These are phyloP conservation scores for Ophiostoma sp. DNA, from an alignment of 2,329 filamentous ascomycete species.

Conservation along the genomic window DNA sequence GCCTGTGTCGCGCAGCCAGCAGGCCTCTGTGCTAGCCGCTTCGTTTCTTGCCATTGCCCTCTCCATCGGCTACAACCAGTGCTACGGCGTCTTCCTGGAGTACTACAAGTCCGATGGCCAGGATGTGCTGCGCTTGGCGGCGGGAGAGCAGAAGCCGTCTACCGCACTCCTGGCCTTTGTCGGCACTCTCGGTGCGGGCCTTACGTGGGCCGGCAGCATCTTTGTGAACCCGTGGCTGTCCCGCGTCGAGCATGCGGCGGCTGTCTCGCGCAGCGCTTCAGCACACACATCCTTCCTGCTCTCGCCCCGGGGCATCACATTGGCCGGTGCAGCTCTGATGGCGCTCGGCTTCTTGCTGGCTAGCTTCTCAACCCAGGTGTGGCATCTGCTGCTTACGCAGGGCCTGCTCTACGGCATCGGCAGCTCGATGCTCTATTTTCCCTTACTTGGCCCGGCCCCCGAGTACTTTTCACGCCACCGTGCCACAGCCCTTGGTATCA, in stretches of 20 bases:
- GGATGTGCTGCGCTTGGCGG: slow-evolving; percentile 34
- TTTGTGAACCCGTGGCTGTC: slow-evolving; percentile 45
- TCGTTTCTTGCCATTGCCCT: slow-evolving; percentile 42
- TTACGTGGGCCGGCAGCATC: slow-evolving; percentile 47
- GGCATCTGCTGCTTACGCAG: slow-evolving; percentile 42
- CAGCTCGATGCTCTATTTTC: slow-evolving; percentile 41
- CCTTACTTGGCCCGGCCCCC: slow-evolving; percentile 42
- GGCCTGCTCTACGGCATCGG: slow-evolving; percentile 41
- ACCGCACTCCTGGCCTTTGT: slow-evolving; percentile 45
- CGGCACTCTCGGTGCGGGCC: slow-evolving; percentile 43
- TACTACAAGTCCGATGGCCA: slow-evolving; percentile 42
- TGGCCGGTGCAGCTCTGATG: slow-evolving; percentile 39
- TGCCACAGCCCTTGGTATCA: slow-evolving; percentile 43
- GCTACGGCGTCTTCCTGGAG: slow-evolving; percentile 45
- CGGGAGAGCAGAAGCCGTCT: slow-evolving; percentile 31
- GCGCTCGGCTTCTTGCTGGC: slow-evolving; percentile 41
- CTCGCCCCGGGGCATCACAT: slow-evolving; percentile 35
- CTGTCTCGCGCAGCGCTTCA: neutral
- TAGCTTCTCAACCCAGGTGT: slow-evolving; percentile 34
- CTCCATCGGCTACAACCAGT: slow-evolving; percentile 46
- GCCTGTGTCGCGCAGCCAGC: slow-evolving; percentile 38
- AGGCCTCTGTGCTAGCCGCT: slow-evolving; percentile 40
- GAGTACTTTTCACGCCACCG: slow-evolving; percentile 46
- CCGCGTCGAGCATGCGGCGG: slow-evolving; percentile 34
- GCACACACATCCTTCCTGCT: neutral